Evolutionary conservation across 75 land plant genomes (phyloP), one percentile per base, ranked within the genome.

Genomic region (Cryptomeria japonica): DNA sequence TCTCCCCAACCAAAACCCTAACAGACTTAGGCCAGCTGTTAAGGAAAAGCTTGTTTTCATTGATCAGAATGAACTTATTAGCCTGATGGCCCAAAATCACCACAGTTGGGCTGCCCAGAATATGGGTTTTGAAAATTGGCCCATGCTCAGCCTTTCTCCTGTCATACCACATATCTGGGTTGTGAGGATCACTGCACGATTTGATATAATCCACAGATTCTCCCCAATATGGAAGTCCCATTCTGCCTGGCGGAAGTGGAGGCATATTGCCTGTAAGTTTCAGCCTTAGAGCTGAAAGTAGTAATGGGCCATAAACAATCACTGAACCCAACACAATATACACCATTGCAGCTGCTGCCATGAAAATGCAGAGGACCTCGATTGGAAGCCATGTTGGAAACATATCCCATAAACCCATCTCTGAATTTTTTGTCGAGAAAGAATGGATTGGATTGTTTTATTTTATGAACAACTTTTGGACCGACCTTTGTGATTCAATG

Each of bases 221-320:
- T 31, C 85, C 85, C 85, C 85, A 84, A 31, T 19, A 84, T 5
- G 85, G 85, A 13, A 42, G 14, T 3, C 85, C 85, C 85, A 84
- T 84, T 61, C 64, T 25, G 12, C 47, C 85, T 49, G 85, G 85
- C 13, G 85, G 85, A 31, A 84, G 32, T 16, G 61, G 58, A n/a
- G 85, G 85, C 80, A 78, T 78, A 2, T 38, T 78, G 9, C 80
- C 42, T 2, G 5, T 19, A 22, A 5, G 16, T 19, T 16, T 34
- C 1, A 78, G 25, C 7, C 80, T 38, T 38, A 78, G 3, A 3
- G 7, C 7, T 78, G 80, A 37, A 0, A 38, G 19, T 2, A 78
- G 6, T 1, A 78, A 9, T 37, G 80, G 80, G 22, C 42, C 80
- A 39, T 78, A 39, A 78, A 39, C 22, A 5, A 78, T 18, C 5